These are phyloP conservation scores for Pseudopyricularia javanii DNA, from an alignment of 2,329 filamentous ascomycete genomes.

Conservation along the genomic window DNA sequence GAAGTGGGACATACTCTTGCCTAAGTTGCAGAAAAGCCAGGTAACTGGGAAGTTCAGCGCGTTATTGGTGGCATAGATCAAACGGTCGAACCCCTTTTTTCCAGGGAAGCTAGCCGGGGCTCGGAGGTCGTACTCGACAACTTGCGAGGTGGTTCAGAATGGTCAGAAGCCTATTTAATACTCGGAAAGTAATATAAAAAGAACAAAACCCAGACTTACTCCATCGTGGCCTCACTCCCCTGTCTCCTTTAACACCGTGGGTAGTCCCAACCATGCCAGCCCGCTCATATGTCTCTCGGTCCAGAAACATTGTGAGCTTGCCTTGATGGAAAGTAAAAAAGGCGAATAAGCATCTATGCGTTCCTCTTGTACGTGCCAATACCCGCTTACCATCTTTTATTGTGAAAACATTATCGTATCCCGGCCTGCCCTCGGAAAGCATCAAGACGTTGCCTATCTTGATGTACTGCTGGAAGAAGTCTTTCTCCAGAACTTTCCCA, in stretches of 20 bases:
- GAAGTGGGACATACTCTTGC: slow-evolving; percentile 24
- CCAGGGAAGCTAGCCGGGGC: slow-evolving; percentile 67
- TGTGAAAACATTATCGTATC: slow-evolving; percentile 60
- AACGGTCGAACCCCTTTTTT: slow-evolving; percentile 69
- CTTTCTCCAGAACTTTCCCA: slow-evolving; percentile 55
- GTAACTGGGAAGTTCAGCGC: slow-evolving; percentile 54
- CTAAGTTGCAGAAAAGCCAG: slow-evolving; percentile 66
- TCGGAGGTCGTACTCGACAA: slow-evolving; percentile 65
- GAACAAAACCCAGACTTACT: slow-evolving; percentile 31
- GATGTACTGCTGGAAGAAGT: slow-evolving; percentile 76
- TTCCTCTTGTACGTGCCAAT: background rate
- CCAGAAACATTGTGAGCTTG: slow-evolving; percentile 61
- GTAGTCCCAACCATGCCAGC: slow-evolving; percentile 68
- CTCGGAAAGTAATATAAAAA: background rate
- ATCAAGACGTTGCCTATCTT: slow-evolving; percentile 71
- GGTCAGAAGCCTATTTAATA: slow-evolving; percentile 14
- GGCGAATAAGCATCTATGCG: background rate
- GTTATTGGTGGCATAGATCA: slow-evolving; percentile 68
- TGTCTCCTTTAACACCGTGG: slow-evolving; percentile 42
- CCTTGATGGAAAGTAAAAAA: slow-evolving; percentile 29
- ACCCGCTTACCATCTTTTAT: slow-evolving; percentile 49
- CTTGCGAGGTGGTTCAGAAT: slow-evolving; percentile 25
- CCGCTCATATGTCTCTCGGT: slow-evolving; percentile 71
- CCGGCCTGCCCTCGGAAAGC: slow-evolving; percentile 65
- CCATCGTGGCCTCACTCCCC: slow-evolving; percentile 58